Evolutionary conservation across 1,139 yeast genomes (phyloP), one percentile per base, ranked within the genome.

Genomic region (Waltiozyma sp.): DNA sequence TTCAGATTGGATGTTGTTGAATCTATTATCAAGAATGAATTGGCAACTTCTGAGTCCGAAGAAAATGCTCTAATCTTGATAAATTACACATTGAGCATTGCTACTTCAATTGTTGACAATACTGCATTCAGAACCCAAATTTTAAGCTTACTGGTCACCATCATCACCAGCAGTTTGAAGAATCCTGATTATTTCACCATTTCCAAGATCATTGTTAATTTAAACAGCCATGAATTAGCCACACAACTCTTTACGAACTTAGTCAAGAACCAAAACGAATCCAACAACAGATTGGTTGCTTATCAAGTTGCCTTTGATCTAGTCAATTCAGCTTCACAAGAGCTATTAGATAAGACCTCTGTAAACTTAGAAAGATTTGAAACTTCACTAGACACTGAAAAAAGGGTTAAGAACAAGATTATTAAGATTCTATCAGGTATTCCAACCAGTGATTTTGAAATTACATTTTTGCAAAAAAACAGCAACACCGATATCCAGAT

Each of bases 251-350:
- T 91, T 60, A 72, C 75, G 52, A 74, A 74, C 50, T 69, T 85
- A 47, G 59, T 86, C 41, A 51, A 58, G 38, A 26, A 26, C 31
- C 31, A 26, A 10, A 63, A 65, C 18, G 68, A 68, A 38, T 54
- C 64, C 16, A 49, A 49, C n/a, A 66, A 65, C 43, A 65, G 56
- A 38, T 65, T 78, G 51, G 70, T 84, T 48, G 95, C 95, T 4
- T 86, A 79, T 61, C 99, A 91, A 67, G 87, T 93, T 45, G 97
- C 97, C 1, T 91, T 91, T 63, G 98, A 91, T 61, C 73, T 91
- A 51, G 97, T 88, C 5, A 80, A 80, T 45, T 80, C 94, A 14
- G 96, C 96, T 0, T 77, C 96, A n/a, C 98, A 91, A 65, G 93
- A 86, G 58, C 72, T 91, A 51, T 70, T 91, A 49, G 83, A 79